phyloP scores from a whole-genome alignment of 257 asterid genomes.

The Forsythia viridissima region DNA sequence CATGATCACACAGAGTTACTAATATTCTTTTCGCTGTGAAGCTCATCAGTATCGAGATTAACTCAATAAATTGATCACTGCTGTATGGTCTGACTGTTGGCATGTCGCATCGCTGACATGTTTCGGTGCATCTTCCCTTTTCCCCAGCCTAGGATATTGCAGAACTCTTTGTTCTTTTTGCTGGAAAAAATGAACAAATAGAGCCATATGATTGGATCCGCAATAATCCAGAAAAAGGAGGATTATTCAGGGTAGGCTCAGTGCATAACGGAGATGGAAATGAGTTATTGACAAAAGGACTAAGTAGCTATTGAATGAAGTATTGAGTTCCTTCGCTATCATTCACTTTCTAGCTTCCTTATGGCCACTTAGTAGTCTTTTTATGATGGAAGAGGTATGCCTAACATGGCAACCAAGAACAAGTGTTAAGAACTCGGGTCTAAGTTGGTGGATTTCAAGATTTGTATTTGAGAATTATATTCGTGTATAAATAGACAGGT shows the following conservation, averaged over 20 bases:
- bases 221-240: not conserved
- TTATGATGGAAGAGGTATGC: not conserved
- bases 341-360: not conserved
- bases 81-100: not conserved
- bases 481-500: not conserved
- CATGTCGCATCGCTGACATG: not conserved
- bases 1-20: not conserved
- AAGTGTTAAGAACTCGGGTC: not conserved
- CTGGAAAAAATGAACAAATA: not conserved
- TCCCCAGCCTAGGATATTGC: not conserved
- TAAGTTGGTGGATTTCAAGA: not conserved
- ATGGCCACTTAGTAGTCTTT: not conserved
- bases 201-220: not conserved
- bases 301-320: constrained; percentile 10
- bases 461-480: not conserved
- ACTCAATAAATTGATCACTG: not conserved
- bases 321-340: not conserved
- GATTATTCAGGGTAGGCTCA: not conserved
- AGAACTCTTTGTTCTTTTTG: not conserved
- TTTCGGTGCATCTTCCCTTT: not conserved
- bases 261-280: not conserved
- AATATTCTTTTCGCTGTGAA: not conserved
- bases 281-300: not conserved
- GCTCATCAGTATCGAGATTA: not conserved
- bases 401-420: not conserved